These are phyloP conservation scores for Colletotrichum horii DNA, from an alignment of 2,329 filamentous ascomycete genomes.

Conservation along the genomic window DNA sequence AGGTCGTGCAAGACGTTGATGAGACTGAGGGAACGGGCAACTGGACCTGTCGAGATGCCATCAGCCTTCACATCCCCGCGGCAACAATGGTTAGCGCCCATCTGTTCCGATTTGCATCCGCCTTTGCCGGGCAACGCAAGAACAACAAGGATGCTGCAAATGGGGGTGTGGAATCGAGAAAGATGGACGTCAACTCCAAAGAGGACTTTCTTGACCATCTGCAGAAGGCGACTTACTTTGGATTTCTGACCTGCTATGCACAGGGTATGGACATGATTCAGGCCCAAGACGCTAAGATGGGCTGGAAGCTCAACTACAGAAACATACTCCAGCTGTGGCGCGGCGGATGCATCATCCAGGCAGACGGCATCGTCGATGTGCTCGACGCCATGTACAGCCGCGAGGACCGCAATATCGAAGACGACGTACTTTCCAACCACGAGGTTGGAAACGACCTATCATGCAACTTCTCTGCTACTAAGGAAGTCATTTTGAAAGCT, in stretches of 20 bases:
- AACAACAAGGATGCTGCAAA: background rate
- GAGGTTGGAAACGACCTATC: conserved; percentile 59
- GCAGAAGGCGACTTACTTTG: conserved; percentile 64
- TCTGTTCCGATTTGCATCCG: conserved; percentile 67
- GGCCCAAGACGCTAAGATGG: conserved; percentile 59
- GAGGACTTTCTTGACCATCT: conserved; percentile 61
- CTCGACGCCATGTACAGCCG: conserved; percentile 51
- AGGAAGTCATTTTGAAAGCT: conserved; percentile 58
- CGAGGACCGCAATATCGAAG: conserved; percentile 42
- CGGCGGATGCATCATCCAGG: conserved; percentile 73
- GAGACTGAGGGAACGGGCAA: conserved; percentile 70
- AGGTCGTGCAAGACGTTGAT: conserved; percentile 73
- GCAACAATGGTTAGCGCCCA: conserved; percentile 70
- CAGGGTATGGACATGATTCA: conserved; percentile 72
- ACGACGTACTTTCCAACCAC: conserved; percentile 40
- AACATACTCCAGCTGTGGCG: conserved; percentile 68
- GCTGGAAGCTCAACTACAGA: conserved; percentile 61
- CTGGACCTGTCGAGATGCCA: conserved; percentile 69
- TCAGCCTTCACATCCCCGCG: conserved; percentile 65
- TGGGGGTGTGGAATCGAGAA: conserved; percentile 50
- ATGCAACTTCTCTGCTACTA: conserved; percentile 54
- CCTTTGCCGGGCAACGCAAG: conserved; percentile 59
- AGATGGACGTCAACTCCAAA: conserved; percentile 39
- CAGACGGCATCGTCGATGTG: conserved; percentile 67
- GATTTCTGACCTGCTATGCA: conserved; percentile 66